Evolutionary conservation across 2,329 filamentous ascomycete species (phyloP).

Genomic region (Lasiodiplodia citricola): DNA sequence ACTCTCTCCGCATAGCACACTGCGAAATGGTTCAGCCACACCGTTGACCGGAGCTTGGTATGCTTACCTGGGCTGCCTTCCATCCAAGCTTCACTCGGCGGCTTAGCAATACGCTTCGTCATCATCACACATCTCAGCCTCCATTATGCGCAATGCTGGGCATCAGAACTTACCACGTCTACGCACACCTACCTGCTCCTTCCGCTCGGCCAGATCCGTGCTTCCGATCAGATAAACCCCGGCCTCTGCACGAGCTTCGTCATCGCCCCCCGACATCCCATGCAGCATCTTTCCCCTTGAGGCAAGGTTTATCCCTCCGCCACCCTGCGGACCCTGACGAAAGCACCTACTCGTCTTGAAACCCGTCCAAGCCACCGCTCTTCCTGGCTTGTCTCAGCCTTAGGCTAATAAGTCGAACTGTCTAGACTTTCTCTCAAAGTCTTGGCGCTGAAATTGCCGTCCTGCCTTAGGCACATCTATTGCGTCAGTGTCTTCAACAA

Average conservation of each 20-base stretch:
- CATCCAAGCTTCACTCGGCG: not conserved
- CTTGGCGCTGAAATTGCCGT: not conserved
- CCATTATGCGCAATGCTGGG: not conserved
- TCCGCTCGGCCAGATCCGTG: not conserved
- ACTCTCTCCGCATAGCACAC: not conserved
- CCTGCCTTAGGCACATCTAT: not conserved
- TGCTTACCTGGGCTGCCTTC: not conserved
- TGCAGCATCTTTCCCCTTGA: not conserved
- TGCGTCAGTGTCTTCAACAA: not conserved
- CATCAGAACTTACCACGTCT: not conserved
- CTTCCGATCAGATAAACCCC: not conserved
- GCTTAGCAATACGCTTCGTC: not conserved
- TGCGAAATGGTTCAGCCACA: not conserved
- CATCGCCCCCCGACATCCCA: not conserved
- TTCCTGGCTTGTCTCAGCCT: not conserved
- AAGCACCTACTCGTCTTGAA: not conserved
- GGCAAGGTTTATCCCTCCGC: not conserved
- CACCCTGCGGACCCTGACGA: not conserved
- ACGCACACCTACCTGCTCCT: not conserved
- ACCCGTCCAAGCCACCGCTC: not conserved
- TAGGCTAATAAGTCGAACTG: not conserved
- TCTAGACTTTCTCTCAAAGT: not conserved
- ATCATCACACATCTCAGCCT: not conserved
- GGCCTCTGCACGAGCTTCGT: not conserved
- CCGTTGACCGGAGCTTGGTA: not conserved